Base-by-base conservation (phyloP, 306 rosid genomes). In the Casuarina cunninghamiana region DNA sequence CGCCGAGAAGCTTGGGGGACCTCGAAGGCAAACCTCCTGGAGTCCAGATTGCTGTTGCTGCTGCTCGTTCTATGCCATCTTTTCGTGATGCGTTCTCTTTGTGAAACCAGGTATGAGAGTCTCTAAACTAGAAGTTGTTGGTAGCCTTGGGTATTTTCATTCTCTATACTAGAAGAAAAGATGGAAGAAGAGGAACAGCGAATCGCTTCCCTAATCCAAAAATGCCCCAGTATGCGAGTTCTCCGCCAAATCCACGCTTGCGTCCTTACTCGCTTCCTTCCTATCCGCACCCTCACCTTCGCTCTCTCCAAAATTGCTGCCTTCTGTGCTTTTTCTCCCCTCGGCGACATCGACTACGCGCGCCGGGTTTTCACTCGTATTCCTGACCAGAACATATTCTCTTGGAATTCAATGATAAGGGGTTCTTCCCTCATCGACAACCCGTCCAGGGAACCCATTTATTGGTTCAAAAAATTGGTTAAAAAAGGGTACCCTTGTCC, bases 121-220 rank as follows among this genome's bases (percentile, higher is more conserved):
- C 32, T 26, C 32, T 26, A 26, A 26, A 26, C 32, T 26, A 26
- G 32, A 26, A 26, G 32, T 26, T 26, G 32, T 26, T 26, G 32
- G 32, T 26, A 26, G 32, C 32, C 32, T 26, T 26, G 32, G 32
- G 32, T 26, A 26, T 26, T 26, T 26, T 26, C 32, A 26, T 26
- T 26, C 32, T 26, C 32, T 26, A 1, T 0, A 26, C 32, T 26
- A 26, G 32, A 38, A 42, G 10, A 8, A 71, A 53, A 75, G 69
- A 79, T 80, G 83, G 84, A 81, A 81, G 77, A 75, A 71, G 84
- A 81, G 70, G 81, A 76, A 62, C 32, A 7, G 39, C 71, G 75
- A 62, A 53, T 81, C 57, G 81, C 75, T 55, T 76, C 57, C 26
- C 78, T 76, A 17, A 17, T 82, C 13, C n/a, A 61, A 80, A 75